Conservation (phyloP, 2,329 filamentous ascomycete species). For the Verticillium klebahnii region DNA sequence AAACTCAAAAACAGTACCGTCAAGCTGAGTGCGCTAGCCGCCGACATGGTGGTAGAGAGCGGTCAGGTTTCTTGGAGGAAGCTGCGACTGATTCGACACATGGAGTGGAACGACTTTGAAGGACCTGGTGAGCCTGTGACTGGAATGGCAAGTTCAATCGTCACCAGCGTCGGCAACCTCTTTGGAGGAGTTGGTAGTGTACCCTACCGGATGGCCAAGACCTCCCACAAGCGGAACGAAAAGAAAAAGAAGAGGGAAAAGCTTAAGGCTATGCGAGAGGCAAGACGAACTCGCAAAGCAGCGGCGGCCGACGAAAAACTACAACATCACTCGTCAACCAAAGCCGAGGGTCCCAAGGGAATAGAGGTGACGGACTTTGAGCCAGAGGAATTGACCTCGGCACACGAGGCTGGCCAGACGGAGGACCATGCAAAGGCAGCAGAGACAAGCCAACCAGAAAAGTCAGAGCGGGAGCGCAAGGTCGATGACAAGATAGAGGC, state of each 20-base stretch:
- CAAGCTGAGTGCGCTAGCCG: conserved; percentile 58
- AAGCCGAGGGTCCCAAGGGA: conserved; percentile 2
- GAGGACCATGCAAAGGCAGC: not conserved
- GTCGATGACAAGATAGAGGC: not conserved
- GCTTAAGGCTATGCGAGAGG: conserved; percentile 24
- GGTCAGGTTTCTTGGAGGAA: conserved; percentile 60
- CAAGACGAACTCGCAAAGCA: conserved; percentile 10
- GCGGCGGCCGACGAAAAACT: conserved; percentile 6
- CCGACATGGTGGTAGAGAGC: conserved; percentile 57
- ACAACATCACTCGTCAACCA: conserved; percentile 11
- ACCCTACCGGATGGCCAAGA: conserved; percentile 57
- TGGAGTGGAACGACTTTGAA: conserved; percentile 74
- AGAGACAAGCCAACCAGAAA: not conserved
- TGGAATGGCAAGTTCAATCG: conserved; percentile 57
- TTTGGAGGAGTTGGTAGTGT: conserved; percentile 61
- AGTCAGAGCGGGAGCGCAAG: not conserved
- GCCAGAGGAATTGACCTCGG: not conserved
- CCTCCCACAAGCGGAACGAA: conserved; percentile 48
- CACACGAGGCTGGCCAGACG: not conserved
- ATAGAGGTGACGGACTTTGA: not conserved
- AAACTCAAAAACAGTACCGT: conserved; percentile 56
- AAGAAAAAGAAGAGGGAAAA: conserved; percentile 46
- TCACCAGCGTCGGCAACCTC: conserved; percentile 52
- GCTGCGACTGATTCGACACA: conserved; percentile 59
- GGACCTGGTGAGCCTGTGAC: conserved; percentile 71